phyloP scores from a whole-genome alignment of 257 asterid genomes.

The Ilex aquifolium region DNA sequence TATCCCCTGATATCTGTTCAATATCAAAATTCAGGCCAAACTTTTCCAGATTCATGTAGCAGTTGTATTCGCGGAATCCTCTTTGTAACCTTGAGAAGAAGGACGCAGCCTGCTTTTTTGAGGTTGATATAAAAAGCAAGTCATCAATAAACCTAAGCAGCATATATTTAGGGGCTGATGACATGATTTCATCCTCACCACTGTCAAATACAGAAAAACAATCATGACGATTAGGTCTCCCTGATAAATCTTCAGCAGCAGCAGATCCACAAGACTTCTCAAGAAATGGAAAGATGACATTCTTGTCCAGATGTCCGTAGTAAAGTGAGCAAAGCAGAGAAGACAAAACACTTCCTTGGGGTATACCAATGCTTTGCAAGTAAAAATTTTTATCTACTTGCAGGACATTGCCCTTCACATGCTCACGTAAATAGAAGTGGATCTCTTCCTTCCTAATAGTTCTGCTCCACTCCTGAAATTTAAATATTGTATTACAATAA shows the following conservation, averaged over 20 bases:
- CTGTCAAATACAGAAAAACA: conserved; percentile 23
- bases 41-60: conserved; percentile 74
- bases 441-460: conserved; percentile 44
- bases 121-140: conserved; percentile 73
- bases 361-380: conserved; percentile 76
- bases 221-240: conserved; percentile 10
- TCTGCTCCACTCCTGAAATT: conserved; percentile 46
- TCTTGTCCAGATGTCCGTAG: conserved; percentile 77
- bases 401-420: conserved; percentile 61
- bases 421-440: conserved; percentile 45
- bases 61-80: conserved; percentile 73
- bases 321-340: conserved; percentile 79
- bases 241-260: conserved; percentile 13
- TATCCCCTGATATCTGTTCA: conserved; percentile 21
- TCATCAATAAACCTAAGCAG: conserved; percentile 81
- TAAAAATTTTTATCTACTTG: conserved; percentile 41
- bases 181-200: conserved; percentile 9
- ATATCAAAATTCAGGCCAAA: conserved; percentile 59
- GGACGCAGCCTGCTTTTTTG: conserved; percentile 68
- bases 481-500: conserved; percentile 8
- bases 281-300: conserved; percentile 61
- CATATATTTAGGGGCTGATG: conserved; percentile 34
- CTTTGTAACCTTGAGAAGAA: conserved; percentile 60
- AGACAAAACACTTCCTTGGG: conserved; percentile 88
- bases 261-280: conserved; percentile 31